These are phyloP conservation scores for Cucurbitaria berberidis DNA, from an alignment of 2,329 filamentous ascomycete species.

Conservation along the genomic window DNA sequence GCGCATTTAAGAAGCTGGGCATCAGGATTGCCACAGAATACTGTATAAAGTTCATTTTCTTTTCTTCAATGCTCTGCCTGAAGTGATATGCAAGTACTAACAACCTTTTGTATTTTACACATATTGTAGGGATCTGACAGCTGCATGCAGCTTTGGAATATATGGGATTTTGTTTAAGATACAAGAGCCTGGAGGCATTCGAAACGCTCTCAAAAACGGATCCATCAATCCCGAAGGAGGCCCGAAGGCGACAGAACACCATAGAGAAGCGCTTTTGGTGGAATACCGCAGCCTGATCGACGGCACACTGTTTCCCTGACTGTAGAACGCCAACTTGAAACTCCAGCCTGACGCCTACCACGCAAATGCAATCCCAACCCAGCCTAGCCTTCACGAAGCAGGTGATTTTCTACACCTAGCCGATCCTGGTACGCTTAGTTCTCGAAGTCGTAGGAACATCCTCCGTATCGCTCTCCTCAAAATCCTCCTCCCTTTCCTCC, in stretches of 20 bases:
- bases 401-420: neutral
- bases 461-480: conserved; percentile 4
- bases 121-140: too few relatives aligned
- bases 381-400: neutral
- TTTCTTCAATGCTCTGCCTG: conserved; percentile 10
- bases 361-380: neutral
- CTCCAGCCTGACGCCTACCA: neutral
- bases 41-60: conserved; percentile 37
- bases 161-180: neutral
- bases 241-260: neutral
- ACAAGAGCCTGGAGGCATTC: neutral
- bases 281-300: neutral
- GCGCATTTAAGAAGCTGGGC: neutral
- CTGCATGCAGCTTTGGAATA: neutral
- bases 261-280: neutral
- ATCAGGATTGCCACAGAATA: conserved; percentile 12
- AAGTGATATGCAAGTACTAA: neutral
- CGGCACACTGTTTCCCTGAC: neutral
- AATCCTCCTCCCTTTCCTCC: conserved; percentile 15
- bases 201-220: neutral
- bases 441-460: too few relatives aligned
- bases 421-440: conserved; percentile 4
- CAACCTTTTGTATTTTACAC: too few relatives aligned
- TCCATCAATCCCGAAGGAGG: neutral
- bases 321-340: neutral